Base-by-base conservation (phyloP, 805 yeast genomes). In the Lipomyces sp. region DNA sequence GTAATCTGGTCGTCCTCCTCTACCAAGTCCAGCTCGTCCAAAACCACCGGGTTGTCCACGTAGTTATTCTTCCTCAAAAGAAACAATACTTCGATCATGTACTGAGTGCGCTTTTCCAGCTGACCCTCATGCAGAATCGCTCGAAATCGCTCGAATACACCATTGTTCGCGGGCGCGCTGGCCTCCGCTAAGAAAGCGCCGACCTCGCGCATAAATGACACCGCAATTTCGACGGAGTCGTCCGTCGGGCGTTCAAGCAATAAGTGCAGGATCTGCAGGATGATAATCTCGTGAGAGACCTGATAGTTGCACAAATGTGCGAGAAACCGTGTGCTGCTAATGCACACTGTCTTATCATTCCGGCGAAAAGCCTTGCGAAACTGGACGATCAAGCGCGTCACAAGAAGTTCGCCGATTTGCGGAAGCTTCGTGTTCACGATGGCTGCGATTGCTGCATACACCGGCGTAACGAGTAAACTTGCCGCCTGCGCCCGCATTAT, bases 391-490 rank as follows among this genome's bases (percentile, higher is more conserved):
- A 83, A 65, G 53, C 93, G 71, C 7, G 73, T 62, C 0, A 75
- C 64, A 29, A 85, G 55, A 3, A 83, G 64, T 49, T 76, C 76
- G 1, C 95, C 95, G 16, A 86, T 68, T 32, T 77, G 77, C 0
- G 95, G 93, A 2, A 86, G 64, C 57, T 83, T 79, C 4, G 84
- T 75, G 65, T 85, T 84, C 10, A 88, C 45, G 0, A 83, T 74
- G 1, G 83, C 74, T 0, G 78, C 73, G 32, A 88, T 60, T 0
- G 84, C 69, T 0, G 89, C 80, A 58, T 77, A 82, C 0, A 76
- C 73, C 0, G 78, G 66, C 0, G 84, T 74, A 51, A 65, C 69
- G 0, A 70, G 57, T 16, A 65, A 38, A 13, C 80, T 71, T 6
- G 62, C 64, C 13, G 72, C 61, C 60, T 80, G 85, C 0, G 77